Evolutionary conservation across 2,329 filamentous ascomycete species (phyloP).

Genomic region (Cytospora paraplurivora): DNA sequence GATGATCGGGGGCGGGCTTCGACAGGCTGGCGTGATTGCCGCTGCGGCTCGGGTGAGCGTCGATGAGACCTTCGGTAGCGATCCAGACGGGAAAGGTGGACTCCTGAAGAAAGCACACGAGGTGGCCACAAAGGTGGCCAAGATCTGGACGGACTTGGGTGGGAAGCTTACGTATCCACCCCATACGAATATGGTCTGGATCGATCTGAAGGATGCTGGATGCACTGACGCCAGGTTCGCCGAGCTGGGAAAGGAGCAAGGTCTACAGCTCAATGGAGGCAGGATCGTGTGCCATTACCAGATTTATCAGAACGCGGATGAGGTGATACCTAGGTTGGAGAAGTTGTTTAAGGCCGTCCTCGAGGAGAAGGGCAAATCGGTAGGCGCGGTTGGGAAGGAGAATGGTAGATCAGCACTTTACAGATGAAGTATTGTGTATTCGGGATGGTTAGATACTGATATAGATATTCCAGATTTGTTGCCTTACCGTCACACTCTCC

Average conservation of each 20-base stretch:
- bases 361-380: constrained; percentile 31
- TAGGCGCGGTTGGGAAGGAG: constrained; percentile 4
- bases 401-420: constrained; percentile 9
- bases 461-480: too few species aligned
- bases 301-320: constrained; percentile 62
- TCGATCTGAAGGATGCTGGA: constrained; percentile 68
- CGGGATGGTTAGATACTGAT: too few species aligned
- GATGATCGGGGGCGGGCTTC: constrained; percentile 75
- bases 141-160: constrained; percentile 68
- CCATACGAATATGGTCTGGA: constrained; percentile 92
- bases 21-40: constrained; percentile 76
- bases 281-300: constrained; percentile 58
- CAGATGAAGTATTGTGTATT: constrained; percentile 7
- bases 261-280: constrained; percentile 44
- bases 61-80: constrained; percentile 73
- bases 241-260: constrained; percentile 44
- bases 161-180: constrained; percentile 69
- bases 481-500: too few species aligned
- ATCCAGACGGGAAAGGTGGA: constrained; percentile 60
- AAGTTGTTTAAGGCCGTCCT: constrained; percentile 52
- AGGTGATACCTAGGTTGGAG: constrained; percentile 60
- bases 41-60: constrained; percentile 76
- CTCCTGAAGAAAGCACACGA: constrained; percentile 62
- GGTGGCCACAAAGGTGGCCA: constrained; percentile 61
- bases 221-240: constrained; percentile 43